phyloP scores from a whole-genome alignment of 805 yeast species.

The Kregervanrija delftensis region DNA sequence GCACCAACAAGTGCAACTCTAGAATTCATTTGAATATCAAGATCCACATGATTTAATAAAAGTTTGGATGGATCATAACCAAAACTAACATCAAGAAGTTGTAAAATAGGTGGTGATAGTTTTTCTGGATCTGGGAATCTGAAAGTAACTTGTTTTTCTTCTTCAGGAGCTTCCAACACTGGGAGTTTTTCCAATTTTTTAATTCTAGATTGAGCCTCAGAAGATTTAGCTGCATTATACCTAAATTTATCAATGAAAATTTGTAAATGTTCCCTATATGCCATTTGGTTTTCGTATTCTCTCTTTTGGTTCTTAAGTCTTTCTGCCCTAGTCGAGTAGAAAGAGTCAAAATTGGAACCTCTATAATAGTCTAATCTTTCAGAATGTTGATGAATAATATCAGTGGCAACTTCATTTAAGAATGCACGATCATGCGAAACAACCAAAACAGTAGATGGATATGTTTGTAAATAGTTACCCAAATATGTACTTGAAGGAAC shows the following conservation, averaged over 20 bases:
- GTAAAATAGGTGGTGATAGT: constrained; percentile 89
- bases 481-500: constrained; percentile 95
- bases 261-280: constrained; percentile 87
- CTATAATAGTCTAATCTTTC: constrained; percentile 94
- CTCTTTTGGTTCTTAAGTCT: constrained; percentile 87
- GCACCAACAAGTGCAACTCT: constrained; percentile 98
- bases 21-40: constrained; percentile 89
- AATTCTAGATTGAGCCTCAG: constrained; percentile 97
- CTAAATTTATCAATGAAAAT: constrained; percentile 92
- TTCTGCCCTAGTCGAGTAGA: constrained; percentile 91
- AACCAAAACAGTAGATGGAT: constrained; percentile 87
- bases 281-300: constrained; percentile 98
- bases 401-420: constrained; percentile 96
- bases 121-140: constrained; percentile 93
- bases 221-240: constrained; percentile 95
- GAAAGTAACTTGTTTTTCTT: constrained; percentile 77
- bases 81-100: constrained; percentile 77
- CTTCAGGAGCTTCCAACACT: constrained; percentile 87
- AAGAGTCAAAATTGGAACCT: constrained; percentile 88
- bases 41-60: constrained; percentile 68
- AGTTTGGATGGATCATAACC: constrained; percentile 68
- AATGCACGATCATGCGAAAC: constrained; percentile 98
- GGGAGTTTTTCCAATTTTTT: constrained; percentile 95
- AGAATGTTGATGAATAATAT: constrained; percentile 94
- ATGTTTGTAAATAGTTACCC: constrained; percentile 82